Conservation (phyloP, 306 rosid genomes). For the Gleditsia sinensis region DNA sequence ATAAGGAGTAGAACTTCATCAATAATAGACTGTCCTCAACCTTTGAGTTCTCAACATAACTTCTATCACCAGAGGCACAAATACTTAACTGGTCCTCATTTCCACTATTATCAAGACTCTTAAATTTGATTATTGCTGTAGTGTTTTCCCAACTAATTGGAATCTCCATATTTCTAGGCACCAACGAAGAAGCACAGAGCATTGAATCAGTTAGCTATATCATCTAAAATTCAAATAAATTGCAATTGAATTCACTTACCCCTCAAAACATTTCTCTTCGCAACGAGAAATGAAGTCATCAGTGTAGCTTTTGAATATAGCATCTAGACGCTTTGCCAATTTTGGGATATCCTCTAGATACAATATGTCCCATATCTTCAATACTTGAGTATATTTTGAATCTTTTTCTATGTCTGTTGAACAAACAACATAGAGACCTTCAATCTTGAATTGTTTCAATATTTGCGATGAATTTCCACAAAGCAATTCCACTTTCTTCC, state of each 20-base stretch:
- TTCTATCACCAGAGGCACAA: slow-evolving; percentile 35
- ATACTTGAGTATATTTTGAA: slow-evolving; percentile 42
- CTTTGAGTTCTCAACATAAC: slow-evolving; percentile 51
- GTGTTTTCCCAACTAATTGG: slow-evolving; percentile 56
- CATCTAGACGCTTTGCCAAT: slow-evolving; percentile 44
- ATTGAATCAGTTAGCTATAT: neutral
- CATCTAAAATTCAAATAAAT: neutral
- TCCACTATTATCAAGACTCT: slow-evolving; percentile 23
- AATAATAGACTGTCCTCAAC: slow-evolving; percentile 64
- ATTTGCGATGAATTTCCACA: slow-evolving; percentile 47
- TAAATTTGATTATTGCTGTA: slow-evolving; percentile 34
- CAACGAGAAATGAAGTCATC: slow-evolving; percentile 51
- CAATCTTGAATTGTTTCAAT: slow-evolving; percentile 56
- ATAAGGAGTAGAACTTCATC: slow-evolving; percentile 63
- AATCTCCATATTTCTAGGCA: slow-evolving; percentile 42
- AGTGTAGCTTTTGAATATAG: slow-evolving; percentile 45
- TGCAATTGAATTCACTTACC: slow-evolving; percentile 39
- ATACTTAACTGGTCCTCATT: slow-evolving; percentile 15
- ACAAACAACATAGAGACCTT: slow-evolving; percentile 44
- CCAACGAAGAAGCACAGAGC: neutral
- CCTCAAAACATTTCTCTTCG: slow-evolving; percentile 43
- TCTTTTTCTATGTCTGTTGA: slow-evolving; percentile 54
- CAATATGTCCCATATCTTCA: slow-evolving; percentile 68
- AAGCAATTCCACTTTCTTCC: slow-evolving; percentile 5
- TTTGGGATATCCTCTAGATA: slow-evolving; percentile 51